These are phyloP conservation scores for Fusarium pseudograminearum DNA, from an alignment of 2,329 filamentous ascomycete species.

Conservation along the genomic window DNA sequence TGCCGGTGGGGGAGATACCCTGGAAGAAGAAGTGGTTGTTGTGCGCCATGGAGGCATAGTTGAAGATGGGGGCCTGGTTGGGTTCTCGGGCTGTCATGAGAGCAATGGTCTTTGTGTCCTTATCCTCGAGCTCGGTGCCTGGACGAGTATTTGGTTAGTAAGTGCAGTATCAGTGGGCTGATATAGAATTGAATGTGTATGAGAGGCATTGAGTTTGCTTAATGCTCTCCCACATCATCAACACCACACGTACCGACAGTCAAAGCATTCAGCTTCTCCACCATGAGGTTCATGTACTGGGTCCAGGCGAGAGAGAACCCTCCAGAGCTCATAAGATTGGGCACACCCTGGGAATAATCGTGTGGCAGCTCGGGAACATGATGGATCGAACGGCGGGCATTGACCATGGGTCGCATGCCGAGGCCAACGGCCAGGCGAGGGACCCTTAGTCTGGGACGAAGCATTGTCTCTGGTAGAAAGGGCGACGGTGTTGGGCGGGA, in stretches of 20 bases:
- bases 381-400: conserved; percentile 59
- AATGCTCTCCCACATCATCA: background rate
- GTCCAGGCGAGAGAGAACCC: conserved; percentile 84
- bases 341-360: conserved; percentile 66
- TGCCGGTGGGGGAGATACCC: conserved; percentile 58
- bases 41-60: conserved; percentile 95
- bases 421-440: conserved; percentile 57
- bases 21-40: conserved; percentile 91
- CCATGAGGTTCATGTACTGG: conserved; percentile 80
- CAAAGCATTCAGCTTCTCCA: conserved; percentile 80
- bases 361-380: conserved; percentile 61
- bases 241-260: conserved; percentile 71
- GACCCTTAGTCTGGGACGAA: conserved; percentile 67
- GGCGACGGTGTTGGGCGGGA: conserved; percentile 5
- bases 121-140: conserved; percentile 75
- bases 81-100: conserved; percentile 84
- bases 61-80: conserved; percentile 83
- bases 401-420: conserved; percentile 52
- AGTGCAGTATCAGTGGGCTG: background rate
- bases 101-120: conserved; percentile 74
- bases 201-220: conserved; percentile 18
- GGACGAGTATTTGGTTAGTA: conserved; percentile 28
- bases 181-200: background rate
- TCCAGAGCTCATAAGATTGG: conserved; percentile 75
- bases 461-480: conserved; percentile 52